Percentiles rank a stretch among this genome's conserved stretches.
Evolutionary conservation across 2,329 filamentous ascomycete species (phyloP).

Genomic region (Hypomyces perniciosus): DNA sequence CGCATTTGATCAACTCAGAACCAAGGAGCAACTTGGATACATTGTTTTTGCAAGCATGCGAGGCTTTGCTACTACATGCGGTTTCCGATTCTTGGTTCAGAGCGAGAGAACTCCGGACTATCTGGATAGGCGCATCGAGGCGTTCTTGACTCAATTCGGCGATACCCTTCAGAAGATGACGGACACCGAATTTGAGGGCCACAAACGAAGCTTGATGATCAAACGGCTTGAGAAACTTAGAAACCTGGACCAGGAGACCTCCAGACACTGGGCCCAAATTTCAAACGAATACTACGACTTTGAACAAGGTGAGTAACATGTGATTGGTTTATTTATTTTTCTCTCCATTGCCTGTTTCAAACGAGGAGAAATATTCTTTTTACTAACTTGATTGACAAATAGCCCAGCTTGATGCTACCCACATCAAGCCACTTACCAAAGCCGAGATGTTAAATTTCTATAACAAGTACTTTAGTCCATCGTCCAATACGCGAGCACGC

Average conservation of each 20-base stretch:
- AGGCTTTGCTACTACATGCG: conserved; percentile 68
- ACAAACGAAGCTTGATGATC: conserved; percentile 84
- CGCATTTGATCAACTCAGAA: conserved; percentile 87
- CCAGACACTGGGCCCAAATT: conserved; percentile 79
- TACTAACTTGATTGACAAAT: neutral
- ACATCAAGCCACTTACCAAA: conserved; percentile 71
- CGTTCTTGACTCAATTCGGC: conserved; percentile 67
- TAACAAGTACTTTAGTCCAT: conserved; percentile 65
- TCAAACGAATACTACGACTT: conserved; percentile 86
- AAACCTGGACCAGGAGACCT: conserved; percentile 81
- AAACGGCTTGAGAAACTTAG: conserved; percentile 87
- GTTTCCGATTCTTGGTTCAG: conserved; percentile 87
- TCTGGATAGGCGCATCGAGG: conserved; percentile 79
- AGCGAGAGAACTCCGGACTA: conserved; percentile 82
- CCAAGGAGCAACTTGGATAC: conserved; percentile 96
- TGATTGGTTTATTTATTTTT: neutral
- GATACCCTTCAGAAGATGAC: conserved; percentile 67
- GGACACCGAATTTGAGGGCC: conserved; percentile 77
- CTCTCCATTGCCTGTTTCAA: neutral
- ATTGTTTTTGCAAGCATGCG: conserved; percentile 82
- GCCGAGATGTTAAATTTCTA: conserved; percentile 76
- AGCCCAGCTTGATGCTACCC: conserved; percentile 71
- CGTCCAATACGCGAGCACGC: conserved; percentile 70
- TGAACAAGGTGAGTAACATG: conserved; percentile 58
- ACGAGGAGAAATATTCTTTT: neutral